Percentiles rank a stretch among this genome's conserved stretches.
phyloP scores from a whole-genome alignment of 228 moss, liverwort and hornwort species.

The Sphagnum magellanicum region DNA sequence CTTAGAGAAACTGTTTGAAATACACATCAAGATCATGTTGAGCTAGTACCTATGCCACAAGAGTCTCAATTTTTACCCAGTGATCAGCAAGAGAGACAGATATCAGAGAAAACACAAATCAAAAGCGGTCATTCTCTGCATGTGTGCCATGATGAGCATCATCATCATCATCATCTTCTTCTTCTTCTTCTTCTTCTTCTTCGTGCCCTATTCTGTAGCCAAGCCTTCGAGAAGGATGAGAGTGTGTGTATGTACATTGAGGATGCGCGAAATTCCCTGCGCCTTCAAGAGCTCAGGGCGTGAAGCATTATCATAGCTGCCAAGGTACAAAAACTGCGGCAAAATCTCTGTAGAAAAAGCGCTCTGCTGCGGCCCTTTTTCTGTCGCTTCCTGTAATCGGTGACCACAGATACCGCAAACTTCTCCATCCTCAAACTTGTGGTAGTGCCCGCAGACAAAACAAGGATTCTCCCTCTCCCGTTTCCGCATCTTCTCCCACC shows the following conservation, averaged over 20 bases:
- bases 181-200: too few species aligned
- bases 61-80: too few species aligned
- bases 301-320: constrained; percentile 99
- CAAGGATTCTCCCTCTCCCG: constrained; percentile 99
- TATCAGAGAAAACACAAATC: too few species aligned
- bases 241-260: constrained; percentile 51
- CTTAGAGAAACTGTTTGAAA: too few species aligned
- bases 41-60: too few species aligned
- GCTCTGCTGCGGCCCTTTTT: constrained; percentile 92
- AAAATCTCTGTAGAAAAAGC: constrained; percentile 94
- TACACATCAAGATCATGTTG: too few species aligned
- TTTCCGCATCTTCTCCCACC: constrained; percentile 68
- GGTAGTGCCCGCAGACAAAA: constrained; percentile 98
- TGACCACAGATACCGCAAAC: constrained; percentile 95
- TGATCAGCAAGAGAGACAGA: too few species aligned
- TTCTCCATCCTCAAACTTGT: constrained; percentile 98
- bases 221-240: too few species aligned
- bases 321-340: constrained; percentile 82
- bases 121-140: too few species aligned
- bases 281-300: constrained; percentile 92
- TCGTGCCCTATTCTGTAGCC: too few species aligned
- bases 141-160: too few species aligned
- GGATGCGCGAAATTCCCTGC: constrained; percentile 84
- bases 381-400: constrained; percentile 80
- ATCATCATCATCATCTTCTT: too few species aligned